Base-by-base conservation (phyloP, 1,284 basidiomycete genomes). In the Meripilus lineatus region DNA sequence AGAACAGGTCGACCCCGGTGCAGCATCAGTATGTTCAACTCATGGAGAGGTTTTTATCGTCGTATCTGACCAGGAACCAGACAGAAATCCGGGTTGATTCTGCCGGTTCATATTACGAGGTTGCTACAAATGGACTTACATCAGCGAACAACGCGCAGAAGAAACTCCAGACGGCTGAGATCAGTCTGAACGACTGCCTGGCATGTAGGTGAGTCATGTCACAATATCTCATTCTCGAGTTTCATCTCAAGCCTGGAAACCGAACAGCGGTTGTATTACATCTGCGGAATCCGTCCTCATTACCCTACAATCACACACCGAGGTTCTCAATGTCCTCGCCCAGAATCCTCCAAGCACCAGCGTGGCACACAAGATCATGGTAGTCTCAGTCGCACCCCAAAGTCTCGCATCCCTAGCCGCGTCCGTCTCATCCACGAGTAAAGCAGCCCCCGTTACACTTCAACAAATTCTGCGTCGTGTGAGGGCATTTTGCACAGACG, bases 281-380 rank as follows among this genome's bases (percentile, higher is more conserved):
- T 96, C 93, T 38, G 95, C 95, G 26, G 95, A 99, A 72, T 95
- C 91, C 11, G 86, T 99, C 28, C 78, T 99, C 47, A 96, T 99
- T 61, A 93, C 92, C n/a, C 79, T 96, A 49, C 96, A 99, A 66
- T 95, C 91, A 13, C 93, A 97, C 59, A 81, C 82, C 20, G 93
- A 99, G 64, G 90, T 99, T 2, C 75, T 93, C 34, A 76, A 76
- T 40, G 86, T 89, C 54, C 74, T 96, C 20, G 64, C 72, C 33
- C 63, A 68, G 20, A 88, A 89, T 53, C 65, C 74, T 1, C 58
- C 67, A 28, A 51, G 46, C 60, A 40, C 53, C 62, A 45, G 60
- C 65, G 33, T 58, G 62, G 33, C 57, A 40, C 68, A 77, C 56
- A 81, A 77, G 49, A 63, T 81, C 1, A 82, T 90, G 4, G 79